A percentile compares a stretch with the other conserved stretches of the same genome.
phyloP scores from a whole-genome alignment of 2,329 filamentous ascomycete genomes.

The Cladosporium austrohemisphaericum region DNA sequence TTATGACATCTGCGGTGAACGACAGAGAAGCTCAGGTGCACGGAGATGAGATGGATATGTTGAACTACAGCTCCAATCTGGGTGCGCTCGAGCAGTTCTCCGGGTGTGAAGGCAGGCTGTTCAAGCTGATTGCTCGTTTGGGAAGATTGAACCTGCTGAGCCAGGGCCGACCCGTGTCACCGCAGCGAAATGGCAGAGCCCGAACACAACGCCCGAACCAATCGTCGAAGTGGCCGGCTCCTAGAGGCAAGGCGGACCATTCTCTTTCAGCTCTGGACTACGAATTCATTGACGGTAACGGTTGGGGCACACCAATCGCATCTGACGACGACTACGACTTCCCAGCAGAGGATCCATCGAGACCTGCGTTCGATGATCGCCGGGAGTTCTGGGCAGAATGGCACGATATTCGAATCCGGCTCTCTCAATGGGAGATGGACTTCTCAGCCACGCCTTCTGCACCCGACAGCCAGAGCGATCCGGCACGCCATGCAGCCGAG shows the following conservation, averaged over 20 bases:
- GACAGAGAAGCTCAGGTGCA: constrained; percentile 81
- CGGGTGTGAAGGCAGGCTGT: constrained; percentile 81
- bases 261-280: constrained; percentile 39
- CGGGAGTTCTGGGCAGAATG: constrained; percentile 77
- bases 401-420: constrained; percentile 70
- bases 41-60: constrained; percentile 60
- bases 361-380: constrained; percentile 44
- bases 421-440: constrained; percentile 80
- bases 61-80: constrained; percentile 61
- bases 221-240: constrained; percentile 25
- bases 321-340: constrained; percentile 39
- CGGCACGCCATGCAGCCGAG: constrained; percentile 28
- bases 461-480: constrained; percentile 17
- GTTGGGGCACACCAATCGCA: constrained; percentile 15
- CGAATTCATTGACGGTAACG: constrained; percentile 58
- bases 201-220: neutral
- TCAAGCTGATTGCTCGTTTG: constrained; percentile 79
- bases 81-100: constrained; percentile 79
- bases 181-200: constrained; percentile 20
- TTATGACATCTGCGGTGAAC: constrained; percentile 87
- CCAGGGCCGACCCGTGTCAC: constrained; percentile 52
- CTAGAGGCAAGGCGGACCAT: constrained; percentile 52
- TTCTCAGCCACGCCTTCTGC: constrained; percentile 30
- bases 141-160: constrained; percentile 81
- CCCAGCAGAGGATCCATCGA: constrained; percentile 8